These are phyloP conservation scores for Marsdenia floribunda DNA, from an alignment of 257 asterid genomes.

Conservation along the genomic window DNA sequence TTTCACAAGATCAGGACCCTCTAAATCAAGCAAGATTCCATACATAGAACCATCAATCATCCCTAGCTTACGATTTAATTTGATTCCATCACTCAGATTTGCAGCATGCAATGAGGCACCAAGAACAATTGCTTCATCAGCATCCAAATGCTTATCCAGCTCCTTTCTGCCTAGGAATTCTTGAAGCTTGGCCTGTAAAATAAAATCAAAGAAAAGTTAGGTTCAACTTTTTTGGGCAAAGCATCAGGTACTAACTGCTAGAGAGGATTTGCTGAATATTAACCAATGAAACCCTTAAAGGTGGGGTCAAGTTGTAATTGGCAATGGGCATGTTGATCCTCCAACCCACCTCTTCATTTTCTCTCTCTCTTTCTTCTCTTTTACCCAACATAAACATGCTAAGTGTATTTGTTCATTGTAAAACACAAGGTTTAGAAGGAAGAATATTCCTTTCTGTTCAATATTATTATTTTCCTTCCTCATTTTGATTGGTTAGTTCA, in stretches of 20 bases:
- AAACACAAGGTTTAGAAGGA: neutral
- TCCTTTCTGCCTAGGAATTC: constrained; percentile 94
- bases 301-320: neutral
- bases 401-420: neutral
- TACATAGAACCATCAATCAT: constrained; percentile 95
- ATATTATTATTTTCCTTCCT: neutral
- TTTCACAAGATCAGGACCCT: constrained; percentile 73
- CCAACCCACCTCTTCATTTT: neutral
- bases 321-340: neutral
- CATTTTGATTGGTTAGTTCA: neutral
- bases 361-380: neutral
- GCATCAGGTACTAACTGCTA: neutral
- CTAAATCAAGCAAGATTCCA: constrained; percentile 70
- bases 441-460: neutral
- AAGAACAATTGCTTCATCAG: constrained; percentile 92
- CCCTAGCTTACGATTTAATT: constrained; percentile 95
- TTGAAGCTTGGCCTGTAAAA: constrained; percentile 83
- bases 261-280: neutral
- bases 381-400: neutral
- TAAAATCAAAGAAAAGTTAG: neutral
- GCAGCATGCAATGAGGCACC: constrained; percentile 99
- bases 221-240: neutral
- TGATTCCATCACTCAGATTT: constrained; percentile 96
- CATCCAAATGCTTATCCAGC: constrained; percentile 90
- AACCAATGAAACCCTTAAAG: neutral